Evolutionary conservation across 257 asterid genomes (phyloP).

Genomic region (Solanum appendiculatum): DNA sequence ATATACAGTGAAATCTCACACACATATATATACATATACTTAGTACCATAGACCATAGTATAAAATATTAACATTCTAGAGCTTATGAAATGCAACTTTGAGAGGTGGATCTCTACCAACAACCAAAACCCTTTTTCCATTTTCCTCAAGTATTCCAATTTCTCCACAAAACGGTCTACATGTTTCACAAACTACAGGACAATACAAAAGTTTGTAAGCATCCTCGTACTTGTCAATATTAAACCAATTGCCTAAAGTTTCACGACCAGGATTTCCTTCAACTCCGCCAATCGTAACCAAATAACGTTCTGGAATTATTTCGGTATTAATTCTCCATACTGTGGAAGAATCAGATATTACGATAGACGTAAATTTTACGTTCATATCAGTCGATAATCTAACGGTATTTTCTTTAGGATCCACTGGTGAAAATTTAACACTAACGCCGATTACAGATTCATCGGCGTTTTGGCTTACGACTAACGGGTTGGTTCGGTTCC

Average conservation of each 20-base stretch:
- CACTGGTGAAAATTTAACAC: background rate
- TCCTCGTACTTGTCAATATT: background rate
- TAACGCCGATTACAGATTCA: background rate
- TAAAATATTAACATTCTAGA: background rate
- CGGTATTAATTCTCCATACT: background rate
- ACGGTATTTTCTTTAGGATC: background rate
- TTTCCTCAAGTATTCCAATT: background rate
- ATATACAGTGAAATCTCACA: background rate
- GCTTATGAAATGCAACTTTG: background rate
- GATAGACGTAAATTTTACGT: background rate
- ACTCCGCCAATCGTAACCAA: background rate
- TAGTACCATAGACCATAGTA: background rate
- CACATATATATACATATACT: background rate
- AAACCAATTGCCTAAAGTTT: background rate
- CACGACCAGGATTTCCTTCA: background rate
- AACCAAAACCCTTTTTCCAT: background rate
- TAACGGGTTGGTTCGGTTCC: background rate
- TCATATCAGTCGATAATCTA: background rate
- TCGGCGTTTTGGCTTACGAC: background rate
- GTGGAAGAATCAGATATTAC: background rate
- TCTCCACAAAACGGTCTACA: background rate
- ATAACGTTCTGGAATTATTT: background rate
- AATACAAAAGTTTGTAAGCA: constrained; percentile 1
- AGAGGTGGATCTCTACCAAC: background rate
- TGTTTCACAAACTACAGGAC: background rate